Evolutionary conservation across 2,329 filamentous ascomycete genomes (phyloP), one percentile per base, ranked within the genome.

Genomic region (Clarireedia monteithiana): DNA sequence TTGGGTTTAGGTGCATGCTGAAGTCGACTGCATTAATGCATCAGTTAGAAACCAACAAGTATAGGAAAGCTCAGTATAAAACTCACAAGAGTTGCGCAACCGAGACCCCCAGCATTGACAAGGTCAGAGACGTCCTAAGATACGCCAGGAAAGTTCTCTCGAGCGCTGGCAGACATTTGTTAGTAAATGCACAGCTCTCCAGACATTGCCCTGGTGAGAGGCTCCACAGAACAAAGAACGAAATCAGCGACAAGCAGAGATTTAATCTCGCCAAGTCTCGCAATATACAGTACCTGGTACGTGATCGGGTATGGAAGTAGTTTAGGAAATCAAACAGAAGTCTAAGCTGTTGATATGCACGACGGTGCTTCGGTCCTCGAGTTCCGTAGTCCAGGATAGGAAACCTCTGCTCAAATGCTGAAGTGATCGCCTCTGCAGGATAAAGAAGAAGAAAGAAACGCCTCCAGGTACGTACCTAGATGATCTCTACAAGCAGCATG

Each of bases 81-180:
- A 50, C 53, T 15, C 62, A 59, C 66, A 88, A 88, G 6, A 90
- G 77, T 65, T 90, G 86, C 0, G 85, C 82, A 27, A 86, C 77
- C 3, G 82, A 63, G 2, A 86, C 80, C 17, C 85, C 85, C 20
- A 83, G 72, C 71, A 88, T 84, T 14, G 85, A 83, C 40, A 89
- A 74, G n/a, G 80, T 76, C 39, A 87, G 71, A 0, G 84, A 88
- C 1, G 86, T 90, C 20, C 86, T 80, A 30, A 89, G 76, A 68
- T 89, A 90, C 30, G 79, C 84, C 17, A 91, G 79, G 66, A 85
- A 91, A 17, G 86, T 91, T 56, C 86, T 76, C 70, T 91, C 86
- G 54, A 89, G 78, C 39, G 87, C 86, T 89, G 63, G 7, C n/a
- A 36, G 15, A 23, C 6, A 36, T 23, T 24, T 34, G 56, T 60